Conservation (phyloP, 495 filamentous ascomycete genomes). For the Aspergillus bertholletiae region DNA sequence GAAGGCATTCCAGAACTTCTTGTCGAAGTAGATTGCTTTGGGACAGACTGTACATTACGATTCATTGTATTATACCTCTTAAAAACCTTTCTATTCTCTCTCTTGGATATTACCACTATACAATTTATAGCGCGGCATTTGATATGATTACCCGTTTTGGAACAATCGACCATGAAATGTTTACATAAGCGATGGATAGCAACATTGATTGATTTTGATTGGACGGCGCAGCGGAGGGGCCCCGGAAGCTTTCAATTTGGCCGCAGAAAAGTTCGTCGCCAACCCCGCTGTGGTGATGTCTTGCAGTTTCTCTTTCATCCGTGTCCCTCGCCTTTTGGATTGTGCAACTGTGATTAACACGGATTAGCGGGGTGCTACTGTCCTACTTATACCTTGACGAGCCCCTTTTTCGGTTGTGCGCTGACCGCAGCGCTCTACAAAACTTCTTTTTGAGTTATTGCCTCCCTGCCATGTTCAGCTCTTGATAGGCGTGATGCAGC, state of each 20-base stretch:
- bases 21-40: constrained; percentile 53
- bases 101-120: too few species aligned
- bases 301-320: constrained; percentile 17
- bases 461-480: constrained; percentile 39
- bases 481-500: constrained; percentile 46
- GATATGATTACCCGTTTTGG: background rate
- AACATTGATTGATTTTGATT: constrained; percentile 12
- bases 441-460: constrained; percentile 24
- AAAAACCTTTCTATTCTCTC: too few species aligned
- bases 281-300: constrained; percentile 23
- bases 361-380: background rate
- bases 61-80: constrained; percentile 1
- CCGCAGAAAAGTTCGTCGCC: constrained; percentile 29
- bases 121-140: background rate
- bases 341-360: background rate
- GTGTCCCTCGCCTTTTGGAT: background rate
- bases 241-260: constrained; percentile 11
- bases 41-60: constrained; percentile 9
- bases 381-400: background rate
- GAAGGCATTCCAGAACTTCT: constrained; percentile 86
- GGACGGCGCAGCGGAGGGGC: constrained; percentile 13
- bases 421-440: constrained; percentile 5
- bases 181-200: background rate
- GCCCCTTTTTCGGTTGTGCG: background rate
- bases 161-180: background rate